These are phyloP conservation scores for Canavalia ensiformis DNA, from an alignment of 306 rosid species.

Conservation along the genomic window DNA sequence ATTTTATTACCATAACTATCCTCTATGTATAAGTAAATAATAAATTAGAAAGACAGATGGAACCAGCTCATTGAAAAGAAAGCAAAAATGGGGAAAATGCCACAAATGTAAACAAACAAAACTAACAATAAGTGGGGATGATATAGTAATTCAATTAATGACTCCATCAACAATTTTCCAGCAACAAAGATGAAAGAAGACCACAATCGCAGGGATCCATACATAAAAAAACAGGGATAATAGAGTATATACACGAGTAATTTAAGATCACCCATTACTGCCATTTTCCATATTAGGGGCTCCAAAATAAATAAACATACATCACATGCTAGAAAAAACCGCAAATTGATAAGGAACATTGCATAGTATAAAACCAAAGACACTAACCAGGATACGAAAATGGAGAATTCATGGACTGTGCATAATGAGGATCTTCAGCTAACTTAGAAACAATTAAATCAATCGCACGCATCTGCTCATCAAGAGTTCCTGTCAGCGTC, in stretches of 20 bases:
- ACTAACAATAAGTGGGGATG: constrained; percentile 35
- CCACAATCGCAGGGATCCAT: constrained; percentile 10
- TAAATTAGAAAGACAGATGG: constrained; percentile 21
- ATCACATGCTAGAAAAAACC: not conserved
- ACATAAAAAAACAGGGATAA: constrained; percentile 27
- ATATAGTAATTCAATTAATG: constrained; percentile 34
- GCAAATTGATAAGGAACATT: constrained; percentile 31
- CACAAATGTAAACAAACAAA: constrained; percentile 33
- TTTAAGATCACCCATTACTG: constrained; percentile 21
- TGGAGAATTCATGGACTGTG: constrained; percentile 90
- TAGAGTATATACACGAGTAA: not conserved
- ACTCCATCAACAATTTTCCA: constrained; percentile 29
- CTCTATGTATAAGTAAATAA: constrained; percentile 22
- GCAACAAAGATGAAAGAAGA: constrained; percentile 29
- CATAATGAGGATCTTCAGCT: constrained; percentile 92
- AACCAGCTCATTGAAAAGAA: constrained; percentile 9
- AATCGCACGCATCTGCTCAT: constrained; percentile 93
- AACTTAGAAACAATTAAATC: constrained; percentile 91
- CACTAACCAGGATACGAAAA: constrained; percentile 92
- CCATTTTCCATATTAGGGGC: constrained; percentile 21
- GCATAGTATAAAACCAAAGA: constrained; percentile 29
- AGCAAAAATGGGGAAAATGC: constrained; percentile 7
- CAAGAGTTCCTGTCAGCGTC: constrained; percentile 88
- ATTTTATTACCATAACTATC: constrained; percentile 29
- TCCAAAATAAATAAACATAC: not conserved